A percentile compares a stretch with the other conserved stretches of the same genome.
Evolutionary conservation across 495 filamentous ascomycete genomes (phyloP).

Genomic region (Hypoxylon fragiforme): DNA sequence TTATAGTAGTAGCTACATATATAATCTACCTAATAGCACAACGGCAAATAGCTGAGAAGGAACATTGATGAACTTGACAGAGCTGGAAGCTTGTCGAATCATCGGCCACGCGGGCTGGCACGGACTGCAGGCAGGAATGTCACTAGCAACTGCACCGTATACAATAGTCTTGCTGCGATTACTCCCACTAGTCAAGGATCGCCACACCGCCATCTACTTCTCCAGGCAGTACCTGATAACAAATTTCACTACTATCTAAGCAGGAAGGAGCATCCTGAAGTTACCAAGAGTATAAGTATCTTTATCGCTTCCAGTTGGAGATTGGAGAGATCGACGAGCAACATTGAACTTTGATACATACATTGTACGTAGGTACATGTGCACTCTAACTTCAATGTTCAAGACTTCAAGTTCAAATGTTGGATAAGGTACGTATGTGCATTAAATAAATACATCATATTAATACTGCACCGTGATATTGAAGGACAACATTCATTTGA

Average conservation of each 20-base stretch:
- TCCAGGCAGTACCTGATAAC: constrained; percentile 28
- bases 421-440: constrained; percentile 22
- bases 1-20: too few species aligned
- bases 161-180: constrained; percentile 25
- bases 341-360: constrained; percentile 28
- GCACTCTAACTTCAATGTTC: background rate
- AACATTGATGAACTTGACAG: too few species aligned
- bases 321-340: constrained; percentile 30
- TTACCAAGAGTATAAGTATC: constrained; percentile 24
- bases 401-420: too few species aligned
- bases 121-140: constrained; percentile 29
- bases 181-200: constrained; percentile 26
- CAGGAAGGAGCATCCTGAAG: constrained; percentile 4
- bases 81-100: constrained; percentile 30
- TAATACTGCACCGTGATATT: too few species aligned
- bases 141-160: constrained; percentile 34
- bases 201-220: constrained; percentile 40
- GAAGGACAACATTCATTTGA: too few species aligned
- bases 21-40: too few species aligned
- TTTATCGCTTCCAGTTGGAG: too few species aligned
- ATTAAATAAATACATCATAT: constrained; percentile 1
- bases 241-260: constrained; percentile 7
- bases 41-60: too few species aligned
- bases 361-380: too few species aligned
- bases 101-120: constrained; percentile 33